Percentiles rank a stretch among this genome's conserved stretches.
phyloP scores from a whole-genome alignment of 805 yeast genomes.

The Zygosaccharomyces bailii region DNA sequence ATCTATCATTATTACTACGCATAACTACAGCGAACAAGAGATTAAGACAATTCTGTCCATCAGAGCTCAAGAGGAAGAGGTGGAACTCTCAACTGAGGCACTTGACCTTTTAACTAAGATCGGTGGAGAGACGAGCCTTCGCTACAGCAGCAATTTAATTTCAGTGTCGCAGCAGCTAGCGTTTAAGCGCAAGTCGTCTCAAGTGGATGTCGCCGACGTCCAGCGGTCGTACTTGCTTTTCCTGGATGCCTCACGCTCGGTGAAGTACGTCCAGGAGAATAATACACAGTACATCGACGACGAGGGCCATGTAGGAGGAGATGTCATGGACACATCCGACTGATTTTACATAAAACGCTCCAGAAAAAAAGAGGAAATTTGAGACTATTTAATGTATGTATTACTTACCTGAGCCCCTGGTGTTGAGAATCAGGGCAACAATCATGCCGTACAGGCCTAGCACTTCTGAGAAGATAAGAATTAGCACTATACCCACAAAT shows the following conservation, averaged over 20 bases:
- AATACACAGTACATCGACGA: constrained; percentile 72
- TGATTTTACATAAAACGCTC: constrained; percentile 7
- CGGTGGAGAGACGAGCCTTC: constrained; percentile 83
- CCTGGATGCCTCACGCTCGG: constrained; percentile 86
- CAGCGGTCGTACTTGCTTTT: constrained; percentile 85
- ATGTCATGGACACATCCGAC: constrained; percentile 36
- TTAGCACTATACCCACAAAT: constrained; percentile 86
- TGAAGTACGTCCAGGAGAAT: constrained; percentile 72
- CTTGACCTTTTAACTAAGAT: constrained; percentile 83
- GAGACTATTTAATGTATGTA: neutral
- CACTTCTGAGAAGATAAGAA: constrained; percentile 87
- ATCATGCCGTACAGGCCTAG: constrained; percentile 92
- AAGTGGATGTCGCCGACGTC: constrained; percentile 74
- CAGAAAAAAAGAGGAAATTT: neutral
- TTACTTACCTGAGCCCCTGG: constrained; percentile 65
- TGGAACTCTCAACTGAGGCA: constrained; percentile 77
- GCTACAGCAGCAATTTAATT: constrained; percentile 89
- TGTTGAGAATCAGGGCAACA: constrained; percentile 86
- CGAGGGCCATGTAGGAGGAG: constrained; percentile 56
- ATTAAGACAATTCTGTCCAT: constrained; percentile 81
- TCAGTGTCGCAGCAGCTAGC: constrained; percentile 88
- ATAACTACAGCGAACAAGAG: constrained; percentile 74
- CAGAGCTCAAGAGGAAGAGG: constrained; percentile 93
- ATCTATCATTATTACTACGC: constrained; percentile 85
- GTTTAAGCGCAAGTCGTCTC: constrained; percentile 63